A percentile compares a stretch with the other conserved stretches of the same genome.
Conservation (phyloP, 1,284 basidiomycete species). For the Cryptococcus sp. region DNA sequence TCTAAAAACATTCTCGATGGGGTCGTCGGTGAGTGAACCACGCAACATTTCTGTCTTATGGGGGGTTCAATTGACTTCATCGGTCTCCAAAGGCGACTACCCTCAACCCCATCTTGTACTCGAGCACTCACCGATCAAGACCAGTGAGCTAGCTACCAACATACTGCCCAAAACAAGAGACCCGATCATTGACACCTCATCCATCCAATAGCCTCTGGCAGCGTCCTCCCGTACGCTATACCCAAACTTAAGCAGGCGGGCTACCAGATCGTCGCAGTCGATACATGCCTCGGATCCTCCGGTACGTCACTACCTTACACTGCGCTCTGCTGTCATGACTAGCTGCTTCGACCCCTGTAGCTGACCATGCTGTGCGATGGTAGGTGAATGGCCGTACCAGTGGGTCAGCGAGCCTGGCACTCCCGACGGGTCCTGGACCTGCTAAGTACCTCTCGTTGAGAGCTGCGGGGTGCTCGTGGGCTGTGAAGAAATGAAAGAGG, state of each 20-base stretch:
- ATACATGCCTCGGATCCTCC: constrained; percentile 44
- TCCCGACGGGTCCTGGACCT: constrained; percentile 40
- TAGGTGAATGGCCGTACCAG: constrained; percentile 43
- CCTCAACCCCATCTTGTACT: constrained; percentile 41
- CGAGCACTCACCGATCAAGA: constrained; percentile 32
- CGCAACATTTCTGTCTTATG: too few relatives aligned
- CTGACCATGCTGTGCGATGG: constrained; percentile 5
- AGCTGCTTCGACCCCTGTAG: too few relatives aligned
- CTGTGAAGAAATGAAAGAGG: too few relatives aligned
- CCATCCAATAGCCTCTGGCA: constrained; percentile 17
- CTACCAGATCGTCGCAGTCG: constrained; percentile 45
- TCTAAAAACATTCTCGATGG: constrained; percentile 30
- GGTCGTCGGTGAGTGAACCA: constrained; percentile 18
- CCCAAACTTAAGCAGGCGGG: constrained; percentile 33
- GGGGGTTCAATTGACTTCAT: not conserved
- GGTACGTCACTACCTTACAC: constrained; percentile 28
- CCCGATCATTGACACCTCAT: not conserved
- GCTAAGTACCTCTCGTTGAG: constrained; percentile 13
- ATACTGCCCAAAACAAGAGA: not conserved
- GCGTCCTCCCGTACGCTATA: constrained; percentile 40
- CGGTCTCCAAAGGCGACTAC: constrained; percentile 11
- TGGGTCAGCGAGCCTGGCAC: constrained; percentile 35
- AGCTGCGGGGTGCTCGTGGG: too few relatives aligned
- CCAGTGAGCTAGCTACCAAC: constrained; percentile 22
- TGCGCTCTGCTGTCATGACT: too few relatives aligned